Conservation (phyloP, 768 basidiomycete species). For the Termitomyces sp. region DNA sequence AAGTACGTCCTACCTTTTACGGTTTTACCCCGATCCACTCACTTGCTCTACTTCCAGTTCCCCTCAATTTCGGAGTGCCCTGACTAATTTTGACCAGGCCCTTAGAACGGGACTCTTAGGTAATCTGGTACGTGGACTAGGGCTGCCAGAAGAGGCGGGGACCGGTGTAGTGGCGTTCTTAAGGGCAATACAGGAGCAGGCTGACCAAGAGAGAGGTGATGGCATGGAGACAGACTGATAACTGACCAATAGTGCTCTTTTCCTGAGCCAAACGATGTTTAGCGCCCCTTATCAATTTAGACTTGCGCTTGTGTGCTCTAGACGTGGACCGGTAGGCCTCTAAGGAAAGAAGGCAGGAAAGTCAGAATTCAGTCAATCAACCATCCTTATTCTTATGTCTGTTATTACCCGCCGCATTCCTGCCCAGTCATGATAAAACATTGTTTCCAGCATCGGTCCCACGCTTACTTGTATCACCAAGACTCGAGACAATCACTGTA, state of each 20-base stretch:
- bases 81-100: conserved; percentile 78
- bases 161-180: conserved; percentile 74
- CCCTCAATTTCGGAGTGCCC: conserved; percentile 77
- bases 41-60: conserved; percentile 32
- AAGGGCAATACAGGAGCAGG: conserved; percentile 74
- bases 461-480: too few relatives aligned
- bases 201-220: conserved; percentile 38
- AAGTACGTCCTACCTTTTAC: conserved; percentile 27
- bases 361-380: too few relatives aligned
- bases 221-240: conserved; percentile 77
- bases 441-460: too few relatives aligned
- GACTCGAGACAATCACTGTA: too few relatives aligned
- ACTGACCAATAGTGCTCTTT: background rate
- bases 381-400: too few relatives aligned
- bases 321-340: too few relatives aligned
- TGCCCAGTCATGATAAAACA: background rate
- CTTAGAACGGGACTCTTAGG: conserved; percentile 76
- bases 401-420: background rate
- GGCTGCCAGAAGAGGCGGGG: conserved; percentile 83
- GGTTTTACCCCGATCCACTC: background rate
- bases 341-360: background rate
- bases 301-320: too few relatives aligned
- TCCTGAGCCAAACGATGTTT: background rate
- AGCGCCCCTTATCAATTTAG: background rate
- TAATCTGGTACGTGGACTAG: conserved; percentile 69